Conservation (phyloP, 2,329 filamentous ascomycete species). For the Sclerotinia trifoliorum region DNA sequence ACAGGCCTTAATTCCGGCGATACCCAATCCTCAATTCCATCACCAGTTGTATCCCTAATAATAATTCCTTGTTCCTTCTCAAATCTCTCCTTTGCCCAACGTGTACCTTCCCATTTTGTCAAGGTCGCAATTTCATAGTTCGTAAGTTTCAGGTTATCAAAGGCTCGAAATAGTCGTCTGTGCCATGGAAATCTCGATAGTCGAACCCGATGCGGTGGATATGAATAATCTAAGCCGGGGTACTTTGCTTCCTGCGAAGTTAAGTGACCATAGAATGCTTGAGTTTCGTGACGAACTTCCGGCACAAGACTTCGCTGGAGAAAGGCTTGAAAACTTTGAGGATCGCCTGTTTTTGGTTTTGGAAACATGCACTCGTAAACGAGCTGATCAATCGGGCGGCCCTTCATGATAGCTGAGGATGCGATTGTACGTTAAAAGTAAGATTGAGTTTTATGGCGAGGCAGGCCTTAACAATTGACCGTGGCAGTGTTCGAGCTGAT, state of each 20-base stretch:
- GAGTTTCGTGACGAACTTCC: slow-evolving; percentile 75
- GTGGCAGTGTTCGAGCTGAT: slow-evolving; percentile 19
- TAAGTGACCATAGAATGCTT: slow-evolving; percentile 72
- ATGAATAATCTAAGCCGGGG: slow-evolving; percentile 75
- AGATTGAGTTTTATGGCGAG: slow-evolving; percentile 14
- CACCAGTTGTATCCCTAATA: slow-evolving; percentile 70
- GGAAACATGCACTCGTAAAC: slow-evolving; percentile 75
- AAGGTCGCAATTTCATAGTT: slow-evolving; percentile 66
- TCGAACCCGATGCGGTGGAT: slow-evolving; percentile 72
- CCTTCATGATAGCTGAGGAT: slow-evolving; percentile 54
- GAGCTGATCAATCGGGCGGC: slow-evolving; percentile 66
- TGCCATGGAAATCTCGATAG: slow-evolving; percentile 76
- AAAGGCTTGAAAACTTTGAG: slow-evolving; percentile 67
- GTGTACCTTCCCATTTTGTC: slow-evolving; percentile 80
- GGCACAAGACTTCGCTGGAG: slow-evolving; percentile 67
- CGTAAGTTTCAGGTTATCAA: slow-evolving; percentile 68
- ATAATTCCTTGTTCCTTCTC: slow-evolving; percentile 70
- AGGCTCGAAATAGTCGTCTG: slow-evolving; percentile 71
- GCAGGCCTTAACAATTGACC: slow-evolving; percentile 7
- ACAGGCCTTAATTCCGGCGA: slow-evolving; percentile 44
- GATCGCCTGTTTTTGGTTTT: slow-evolving; percentile 64
- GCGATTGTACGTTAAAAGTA: slow-evolving; percentile 16
- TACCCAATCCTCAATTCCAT: slow-evolving; percentile 64
- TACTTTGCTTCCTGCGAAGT: slow-evolving; percentile 80
- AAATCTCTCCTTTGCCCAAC: slow-evolving; percentile 78